Conservation (phyloP, 306 rosid genomes). For the Corylus avellana region DNA sequence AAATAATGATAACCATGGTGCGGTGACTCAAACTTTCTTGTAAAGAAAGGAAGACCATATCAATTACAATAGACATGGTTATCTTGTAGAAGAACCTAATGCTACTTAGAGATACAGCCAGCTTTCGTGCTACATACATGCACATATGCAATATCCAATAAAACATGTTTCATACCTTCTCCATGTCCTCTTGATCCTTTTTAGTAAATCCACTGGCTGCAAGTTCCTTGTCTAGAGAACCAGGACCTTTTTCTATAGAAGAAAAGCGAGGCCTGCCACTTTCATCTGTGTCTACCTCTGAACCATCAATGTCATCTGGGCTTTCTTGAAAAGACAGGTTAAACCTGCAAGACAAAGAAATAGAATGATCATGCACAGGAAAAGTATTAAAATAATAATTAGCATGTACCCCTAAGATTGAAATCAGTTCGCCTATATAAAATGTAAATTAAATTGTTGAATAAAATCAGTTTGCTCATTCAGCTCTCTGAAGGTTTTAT, state of each 20-base stretch:
- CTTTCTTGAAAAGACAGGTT: slow-evolving; percentile 64
- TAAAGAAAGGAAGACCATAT: background rate
- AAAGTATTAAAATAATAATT: background rate
- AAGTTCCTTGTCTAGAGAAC: slow-evolving; percentile 82
- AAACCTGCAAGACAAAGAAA: slow-evolving; percentile 56
- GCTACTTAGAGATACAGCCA: too few species aligned
- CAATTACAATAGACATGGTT: too few species aligned
- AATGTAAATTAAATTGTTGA: background rate
- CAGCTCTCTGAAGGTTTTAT: background rate
- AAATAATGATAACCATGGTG: background rate
- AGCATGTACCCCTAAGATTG: slow-evolving; percentile 16
- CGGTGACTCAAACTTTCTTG: background rate
- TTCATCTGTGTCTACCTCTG: slow-evolving; percentile 51
- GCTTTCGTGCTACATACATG: background rate
- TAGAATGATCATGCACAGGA: background rate
- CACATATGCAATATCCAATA: background rate
- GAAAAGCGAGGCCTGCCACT: slow-evolving; percentile 65
- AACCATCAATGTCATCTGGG: slow-evolving; percentile 51
- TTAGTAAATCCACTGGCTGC: slow-evolving; percentile 88
- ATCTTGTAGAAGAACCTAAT: too few species aligned
- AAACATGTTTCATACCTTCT: slow-evolving; percentile 52
- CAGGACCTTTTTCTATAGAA: slow-evolving; percentile 56
- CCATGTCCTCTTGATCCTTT: slow-evolving; percentile 75
- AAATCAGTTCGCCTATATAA: background rate
- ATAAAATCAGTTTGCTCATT: background rate